A percentile compares a stretch with the other conserved stretches of the same genome.
phyloP scores from a whole-genome alignment of 2,329 filamentous ascomycete species.

The Microdochium trichocladiopsis region DNA sequence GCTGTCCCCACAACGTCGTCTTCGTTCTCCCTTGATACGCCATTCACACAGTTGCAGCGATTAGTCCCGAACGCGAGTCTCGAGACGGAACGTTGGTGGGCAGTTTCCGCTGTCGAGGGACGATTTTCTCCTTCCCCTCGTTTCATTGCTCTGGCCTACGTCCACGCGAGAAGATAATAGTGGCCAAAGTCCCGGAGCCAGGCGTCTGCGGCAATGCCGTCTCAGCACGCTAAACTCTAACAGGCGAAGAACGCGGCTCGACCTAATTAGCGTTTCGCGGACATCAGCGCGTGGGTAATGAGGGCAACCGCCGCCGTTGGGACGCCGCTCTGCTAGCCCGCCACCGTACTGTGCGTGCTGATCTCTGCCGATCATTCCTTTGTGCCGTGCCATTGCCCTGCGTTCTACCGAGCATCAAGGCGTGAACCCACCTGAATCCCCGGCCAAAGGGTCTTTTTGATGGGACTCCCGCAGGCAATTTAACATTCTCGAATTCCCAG shows the following conservation, averaged over 20 bases:
- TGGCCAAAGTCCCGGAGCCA: no score
- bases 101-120: no score
- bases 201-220: background rate
- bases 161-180: no score
- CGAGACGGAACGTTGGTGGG: no score
- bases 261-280: background rate
- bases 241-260: background rate
- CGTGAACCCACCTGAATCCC: background rate
- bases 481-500: background rate
- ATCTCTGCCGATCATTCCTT: background rate
- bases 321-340: background rate
- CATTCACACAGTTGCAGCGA: no score
- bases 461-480: no score
- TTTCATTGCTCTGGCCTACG: no score
- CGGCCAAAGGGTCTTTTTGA: background rate
- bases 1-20: background rate
- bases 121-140: no score
- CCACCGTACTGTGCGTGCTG: background rate
- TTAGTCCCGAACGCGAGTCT: no score
- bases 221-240: background rate
- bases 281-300: background rate
- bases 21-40: background rate
- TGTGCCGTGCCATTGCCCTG: background rate
- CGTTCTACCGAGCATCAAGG: background rate
- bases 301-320: background rate